These are phyloP conservation scores for Penicillium macrosclerotiorum DNA, from an alignment of 495 filamentous ascomycete species.

Conservation along the genomic window DNA sequence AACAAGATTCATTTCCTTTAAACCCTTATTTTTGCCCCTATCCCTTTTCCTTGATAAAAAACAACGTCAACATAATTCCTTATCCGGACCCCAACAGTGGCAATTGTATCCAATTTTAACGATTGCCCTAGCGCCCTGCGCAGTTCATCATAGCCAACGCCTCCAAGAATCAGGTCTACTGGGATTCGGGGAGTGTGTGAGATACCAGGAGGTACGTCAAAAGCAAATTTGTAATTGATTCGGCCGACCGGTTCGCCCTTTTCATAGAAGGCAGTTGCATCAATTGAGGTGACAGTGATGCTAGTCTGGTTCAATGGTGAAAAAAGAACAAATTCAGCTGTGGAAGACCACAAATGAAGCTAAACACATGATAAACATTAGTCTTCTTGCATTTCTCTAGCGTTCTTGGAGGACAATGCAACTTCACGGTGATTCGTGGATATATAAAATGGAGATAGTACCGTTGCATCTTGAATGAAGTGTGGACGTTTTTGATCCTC, in stretches of 20 bases:
- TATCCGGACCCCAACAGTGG: constrained; percentile 65
- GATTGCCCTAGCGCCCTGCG: constrained; percentile 79
- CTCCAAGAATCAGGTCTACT: constrained; percentile 71
- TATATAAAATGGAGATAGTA: too few species aligned
- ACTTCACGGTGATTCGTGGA: not conserved
- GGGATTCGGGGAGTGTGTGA: constrained; percentile 72
- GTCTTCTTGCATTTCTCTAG: not conserved
- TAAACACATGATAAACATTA: constrained; percentile 14
- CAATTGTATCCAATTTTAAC: constrained; percentile 75
- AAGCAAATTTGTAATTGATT: constrained; percentile 71
- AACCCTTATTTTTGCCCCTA: constrained; percentile 69
- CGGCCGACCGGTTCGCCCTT: constrained; percentile 70
- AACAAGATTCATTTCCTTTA: constrained; percentile 23
- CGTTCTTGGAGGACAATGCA: not conserved
- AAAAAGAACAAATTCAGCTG: constrained; percentile 76
- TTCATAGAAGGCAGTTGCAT: constrained; percentile 84
- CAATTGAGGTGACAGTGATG: constrained; percentile 70
- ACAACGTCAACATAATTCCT: constrained; percentile 69
- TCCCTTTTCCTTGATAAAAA: constrained; percentile 68
- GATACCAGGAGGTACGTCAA: constrained; percentile 73
- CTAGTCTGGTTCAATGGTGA: constrained; percentile 73
- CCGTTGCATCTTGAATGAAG: constrained; percentile 83
- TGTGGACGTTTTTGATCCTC: constrained; percentile 45
- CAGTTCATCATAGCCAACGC: constrained; percentile 79
- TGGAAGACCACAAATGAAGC: constrained; percentile 82